Conservation (phyloP, 2,329 filamentous ascomycete genomes). For the Fonsecaea pedrosoi region DNA sequence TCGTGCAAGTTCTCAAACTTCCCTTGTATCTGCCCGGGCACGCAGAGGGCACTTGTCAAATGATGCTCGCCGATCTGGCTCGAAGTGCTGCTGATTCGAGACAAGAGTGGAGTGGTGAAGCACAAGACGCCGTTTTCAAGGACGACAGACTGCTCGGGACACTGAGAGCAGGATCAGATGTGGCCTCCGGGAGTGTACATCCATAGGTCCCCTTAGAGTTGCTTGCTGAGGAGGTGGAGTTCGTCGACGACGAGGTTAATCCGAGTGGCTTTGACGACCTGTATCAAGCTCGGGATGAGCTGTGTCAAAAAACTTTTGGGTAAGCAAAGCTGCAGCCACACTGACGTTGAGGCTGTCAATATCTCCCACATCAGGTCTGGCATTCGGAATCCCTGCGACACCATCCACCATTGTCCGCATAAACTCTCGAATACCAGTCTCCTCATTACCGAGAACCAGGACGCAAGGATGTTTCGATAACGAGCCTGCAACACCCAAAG, state of each 20-base stretch:
- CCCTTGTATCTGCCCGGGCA: not conserved
- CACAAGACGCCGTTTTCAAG: not conserved
- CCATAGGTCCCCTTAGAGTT: no score
- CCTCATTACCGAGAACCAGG: slow-evolving; percentile 83
- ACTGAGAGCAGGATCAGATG: no score
- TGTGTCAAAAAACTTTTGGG: slow-evolving; percentile 35
- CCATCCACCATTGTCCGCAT: slow-evolving; percentile 71
- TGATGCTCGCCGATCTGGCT: no score
- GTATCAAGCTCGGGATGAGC: slow-evolving; percentile 10
- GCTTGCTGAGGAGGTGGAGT: no score
- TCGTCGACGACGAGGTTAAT: no score
- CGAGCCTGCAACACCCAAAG: slow-evolving; percentile 41
- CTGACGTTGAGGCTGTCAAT: slow-evolving; percentile 95
- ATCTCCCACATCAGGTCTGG: slow-evolving; percentile 51
- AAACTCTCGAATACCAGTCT: slow-evolving; percentile 70
- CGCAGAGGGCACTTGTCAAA: no score
- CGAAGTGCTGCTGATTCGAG: no score
- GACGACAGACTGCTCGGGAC: not conserved
- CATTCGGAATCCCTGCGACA: slow-evolving; percentile 67
- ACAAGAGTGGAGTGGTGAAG: no score
- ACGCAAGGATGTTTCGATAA: slow-evolving; percentile 71
- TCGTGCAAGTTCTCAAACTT: not conserved
- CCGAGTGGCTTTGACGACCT: not conserved
- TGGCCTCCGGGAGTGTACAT: no score
- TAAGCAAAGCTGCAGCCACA: slow-evolving; percentile 69